Percentiles rank a stretch among this genome's conserved stretches.
Conservation (phyloP, 129 eudicot species). For the Cynara cardunculus region DNA sequence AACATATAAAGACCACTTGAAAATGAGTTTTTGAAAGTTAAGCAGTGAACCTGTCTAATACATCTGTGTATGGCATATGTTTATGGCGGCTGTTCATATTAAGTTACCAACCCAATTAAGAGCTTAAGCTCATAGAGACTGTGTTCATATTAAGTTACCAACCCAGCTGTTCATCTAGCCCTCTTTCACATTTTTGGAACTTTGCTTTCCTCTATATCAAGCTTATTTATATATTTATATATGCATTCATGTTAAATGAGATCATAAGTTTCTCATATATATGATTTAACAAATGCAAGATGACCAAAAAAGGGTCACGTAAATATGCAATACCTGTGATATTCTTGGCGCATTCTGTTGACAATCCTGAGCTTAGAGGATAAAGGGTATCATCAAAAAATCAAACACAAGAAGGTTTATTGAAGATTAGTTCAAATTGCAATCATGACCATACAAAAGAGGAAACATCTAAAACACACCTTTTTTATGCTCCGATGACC, state of each 20-base stretch:
- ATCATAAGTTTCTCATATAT: background rate
- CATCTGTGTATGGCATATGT: too few relatives aligned
- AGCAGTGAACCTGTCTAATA: too few relatives aligned
- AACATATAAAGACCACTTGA: too few relatives aligned
- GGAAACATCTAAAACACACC: background rate
- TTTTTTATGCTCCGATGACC: too few relatives aligned
- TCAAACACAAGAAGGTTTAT: background rate
- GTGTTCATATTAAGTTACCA: too few relatives aligned
- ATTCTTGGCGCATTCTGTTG: slow-evolving; percentile 63
- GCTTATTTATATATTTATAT: slow-evolving; percentile 64
- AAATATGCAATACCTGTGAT: slow-evolving; percentile 47
- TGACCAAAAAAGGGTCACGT: background rate
- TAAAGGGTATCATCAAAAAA: slow-evolving; percentile 88
- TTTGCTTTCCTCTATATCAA: slow-evolving; percentile 47
- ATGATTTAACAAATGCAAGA: background rate
- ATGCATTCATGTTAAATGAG: background rate
- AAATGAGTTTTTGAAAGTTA: too few relatives aligned
- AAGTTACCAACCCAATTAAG: too few relatives aligned
- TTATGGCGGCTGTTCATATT: too few relatives aligned
- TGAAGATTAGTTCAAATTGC: background rate
- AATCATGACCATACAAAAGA: background rate
- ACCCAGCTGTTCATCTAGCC: too few relatives aligned
- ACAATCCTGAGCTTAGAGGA: slow-evolving; percentile 74
- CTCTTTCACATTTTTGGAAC: too few relatives aligned
- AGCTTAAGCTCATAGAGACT: too few relatives aligned